phyloP scores from a whole-genome alignment of 371 early-diverging fungal species.

The Nematocida sp. region DNA sequence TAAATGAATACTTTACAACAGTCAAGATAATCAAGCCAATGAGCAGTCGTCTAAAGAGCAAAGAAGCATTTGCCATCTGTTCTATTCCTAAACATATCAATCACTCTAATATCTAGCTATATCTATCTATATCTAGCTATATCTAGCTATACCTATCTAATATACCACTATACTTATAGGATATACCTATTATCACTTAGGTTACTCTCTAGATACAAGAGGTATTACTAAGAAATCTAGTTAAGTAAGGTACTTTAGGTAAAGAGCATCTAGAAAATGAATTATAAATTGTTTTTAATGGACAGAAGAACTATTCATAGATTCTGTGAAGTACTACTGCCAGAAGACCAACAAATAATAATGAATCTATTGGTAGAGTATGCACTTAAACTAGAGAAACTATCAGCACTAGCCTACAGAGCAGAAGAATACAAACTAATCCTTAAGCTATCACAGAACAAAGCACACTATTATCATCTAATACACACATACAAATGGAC shows the following conservation, averaged over 20 bases:
- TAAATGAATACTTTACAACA: constrained; percentile 76
- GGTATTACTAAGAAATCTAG: no score
- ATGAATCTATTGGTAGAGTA: constrained; percentile 20
- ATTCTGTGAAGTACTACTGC: constrained; percentile 14
- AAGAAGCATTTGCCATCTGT: constrained; percentile 66
- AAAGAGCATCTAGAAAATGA: constrained; percentile 5
- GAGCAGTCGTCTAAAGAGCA: constrained; percentile 80
- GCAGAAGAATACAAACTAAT: constrained; percentile 38
- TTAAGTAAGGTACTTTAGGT: not conserved
- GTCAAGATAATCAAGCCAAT: constrained; percentile 85
- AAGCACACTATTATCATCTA: no score
- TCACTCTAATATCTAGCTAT: not conserved
- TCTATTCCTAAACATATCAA: no score
- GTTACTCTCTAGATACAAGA: no score
- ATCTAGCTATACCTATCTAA: no score
- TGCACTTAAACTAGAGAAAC: not conserved
- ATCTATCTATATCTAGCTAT: no score
- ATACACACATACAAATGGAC: no score
- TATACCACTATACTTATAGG: no score
- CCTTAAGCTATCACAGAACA: constrained; percentile 9
- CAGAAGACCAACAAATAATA: constrained; percentile 4
- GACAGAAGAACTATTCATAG: not conserved
- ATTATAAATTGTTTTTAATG: no score
- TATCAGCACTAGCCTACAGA: not conserved
- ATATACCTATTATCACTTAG: no score